A percentile compares a stretch with the other conserved stretches of the same genome.
Conservation (phyloP, 129 eudicot species). For the Glebionis coronaria region DNA sequence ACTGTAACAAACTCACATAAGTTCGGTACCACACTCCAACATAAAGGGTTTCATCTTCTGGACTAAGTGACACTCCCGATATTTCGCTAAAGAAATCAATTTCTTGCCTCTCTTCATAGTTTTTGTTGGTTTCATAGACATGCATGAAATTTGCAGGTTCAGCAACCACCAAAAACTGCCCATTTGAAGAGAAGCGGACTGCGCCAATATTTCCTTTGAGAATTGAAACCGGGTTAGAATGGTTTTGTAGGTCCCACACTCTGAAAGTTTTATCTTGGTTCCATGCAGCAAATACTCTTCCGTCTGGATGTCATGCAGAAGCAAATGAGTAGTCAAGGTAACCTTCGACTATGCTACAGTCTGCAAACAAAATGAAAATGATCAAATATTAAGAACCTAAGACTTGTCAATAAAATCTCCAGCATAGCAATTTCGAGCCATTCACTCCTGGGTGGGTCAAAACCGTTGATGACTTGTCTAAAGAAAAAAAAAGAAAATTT, state of each 20-base stretch:
- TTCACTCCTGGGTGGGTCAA: no score
- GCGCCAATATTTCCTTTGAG: constrained; percentile 83
- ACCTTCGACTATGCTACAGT: no score
- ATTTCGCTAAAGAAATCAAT: constrained; percentile 88
- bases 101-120: constrained; percentile 56
- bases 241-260: constrained; percentile 69
- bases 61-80: constrained; percentile 78
- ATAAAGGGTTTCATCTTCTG: constrained; percentile 62
- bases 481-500: no score
- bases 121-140: constrained; percentile 35
- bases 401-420: no score
- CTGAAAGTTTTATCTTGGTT: constrained; percentile 90
- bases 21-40: constrained; percentile 92
- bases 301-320: no score
- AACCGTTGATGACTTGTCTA: no score
- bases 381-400: no score
- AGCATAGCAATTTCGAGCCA: no score
- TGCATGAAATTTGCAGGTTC: constrained; percentile 94
- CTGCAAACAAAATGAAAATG: no score
- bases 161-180: no score
- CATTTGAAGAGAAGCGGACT: constrained; percentile 69
- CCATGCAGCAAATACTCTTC: constrained; percentile 78
- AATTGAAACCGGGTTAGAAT: constrained; percentile 46
- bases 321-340: no score
- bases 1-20: constrained; percentile 76